Base-by-base conservation (phyloP, 2,329 filamentous ascomycete genomes). In the Emergomyces africanus region DNA sequence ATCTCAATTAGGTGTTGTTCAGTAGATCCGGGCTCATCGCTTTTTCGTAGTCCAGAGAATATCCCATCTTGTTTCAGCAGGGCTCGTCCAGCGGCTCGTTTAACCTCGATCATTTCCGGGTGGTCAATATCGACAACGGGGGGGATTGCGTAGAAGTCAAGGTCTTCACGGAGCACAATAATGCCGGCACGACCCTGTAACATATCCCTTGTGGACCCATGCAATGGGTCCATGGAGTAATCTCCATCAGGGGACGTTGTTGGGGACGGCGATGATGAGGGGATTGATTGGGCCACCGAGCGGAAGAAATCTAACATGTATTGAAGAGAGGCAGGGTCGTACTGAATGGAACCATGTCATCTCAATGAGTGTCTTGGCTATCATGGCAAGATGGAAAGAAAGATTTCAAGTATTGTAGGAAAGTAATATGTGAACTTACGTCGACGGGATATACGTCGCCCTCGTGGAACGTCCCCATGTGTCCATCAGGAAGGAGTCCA, bases 241-340 rank as follows among this genome's bases (percentile, higher is more conserved):
- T 89, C 84, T 62, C 73, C 70, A 37, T 79, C 77, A 5, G 83
- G 81, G 1, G 83, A 83, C 41, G 82, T 77, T 59, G 81, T 83
- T 39, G 86, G 83, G 57, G 88, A 89, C 35, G 81, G 79, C 18
- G 82, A 77, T 63, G 89, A 84, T 48, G 83, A 81, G 6, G 73
- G 73, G 65, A 99, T 97, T n/a, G 91, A 94, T 74, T 96, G 90
- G 58, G 94, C 94, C 63, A 99, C 92, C 65, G 86, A 86, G 64
- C 94, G 88, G 79, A 99, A 99, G 76, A 99, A 99, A 68, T 96
- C 92, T 64, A 99, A 83, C 94, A 99, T 99, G 77, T 97, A 99
- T 75, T 97, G 90, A 59, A 99, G 83, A 54, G 92, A 97, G 57
- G 86, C 86, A 28, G 94, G 92, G 74, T 99, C 94, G 77, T 97